Evolutionary conservation across 805 yeast genomes (phyloP).

Genomic region (Clavispora santaluciae): DNA sequence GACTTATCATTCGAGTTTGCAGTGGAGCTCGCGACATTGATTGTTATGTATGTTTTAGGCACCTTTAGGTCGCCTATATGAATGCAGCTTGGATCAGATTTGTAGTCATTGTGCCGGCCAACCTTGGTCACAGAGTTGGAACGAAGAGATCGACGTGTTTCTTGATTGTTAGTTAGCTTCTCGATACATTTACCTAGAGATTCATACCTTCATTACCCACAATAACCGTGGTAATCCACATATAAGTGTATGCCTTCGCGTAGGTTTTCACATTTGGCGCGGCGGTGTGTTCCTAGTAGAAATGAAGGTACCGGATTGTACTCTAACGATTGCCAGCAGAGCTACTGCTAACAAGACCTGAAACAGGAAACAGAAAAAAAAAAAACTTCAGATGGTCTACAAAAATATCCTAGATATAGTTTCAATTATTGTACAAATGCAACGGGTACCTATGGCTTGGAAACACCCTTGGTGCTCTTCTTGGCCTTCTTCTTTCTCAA

Average conservation of each 20-base stretch:
- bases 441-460: conserved; percentile 8
- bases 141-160: conserved; percentile 9
- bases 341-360: too few species aligned
- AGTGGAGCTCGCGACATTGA: conserved; percentile 8
- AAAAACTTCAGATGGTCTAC: neutral
- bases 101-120: conserved; percentile 27
- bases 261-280: neutral
- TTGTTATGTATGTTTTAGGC: conserved; percentile 26
- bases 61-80: conserved; percentile 25
- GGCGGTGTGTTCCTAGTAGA: too few species aligned
- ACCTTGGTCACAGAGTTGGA: conserved; percentile 12
- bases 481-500: conserved; percentile 21
- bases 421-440: conserved; percentile 4
- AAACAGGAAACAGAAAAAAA: too few species aligned
- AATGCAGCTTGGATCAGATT: conserved; percentile 16
- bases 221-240: conserved; percentile 15
- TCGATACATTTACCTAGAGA: neutral
- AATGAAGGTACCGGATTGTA: too few species aligned
- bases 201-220: conserved; percentile 4
- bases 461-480: conserved; percentile 13
- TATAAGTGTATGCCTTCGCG: neutral
- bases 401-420: neutral
- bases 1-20: conserved; percentile 8
- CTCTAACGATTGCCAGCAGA: too few species aligned
- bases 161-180: conserved; percentile 15